Percentiles rank a stretch among this genome's conserved stretches.
phyloP scores from a whole-genome alignment of 176 grass and related monocot genomes.

The Musa itinerans region DNA sequence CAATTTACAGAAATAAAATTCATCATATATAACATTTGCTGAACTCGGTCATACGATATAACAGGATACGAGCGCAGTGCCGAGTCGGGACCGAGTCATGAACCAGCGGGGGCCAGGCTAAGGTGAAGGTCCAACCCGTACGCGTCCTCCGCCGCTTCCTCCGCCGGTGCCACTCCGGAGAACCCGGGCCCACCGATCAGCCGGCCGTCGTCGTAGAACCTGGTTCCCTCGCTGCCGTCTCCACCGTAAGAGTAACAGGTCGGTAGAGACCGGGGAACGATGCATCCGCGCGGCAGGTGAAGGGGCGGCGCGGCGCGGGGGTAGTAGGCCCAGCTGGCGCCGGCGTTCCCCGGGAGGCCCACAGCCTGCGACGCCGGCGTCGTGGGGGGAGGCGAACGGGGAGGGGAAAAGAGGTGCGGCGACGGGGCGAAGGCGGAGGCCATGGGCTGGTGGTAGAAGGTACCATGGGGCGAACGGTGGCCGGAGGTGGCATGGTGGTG shows the following conservation, averaged over 20 bases:
- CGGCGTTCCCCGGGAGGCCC: neutral
- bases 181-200: neutral
- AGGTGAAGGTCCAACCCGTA: constrained; percentile 3
- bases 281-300: neutral
- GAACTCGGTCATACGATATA: neutral
- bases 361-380: neutral
- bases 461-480: neutral
- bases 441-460: neutral
- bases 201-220: neutral
- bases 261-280: neutral
- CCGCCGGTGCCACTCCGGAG: neutral
- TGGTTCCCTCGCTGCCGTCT: neutral
- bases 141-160: neutral
- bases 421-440: neutral
- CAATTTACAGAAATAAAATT: neutral
- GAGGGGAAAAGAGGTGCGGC: neutral
- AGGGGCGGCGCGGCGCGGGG: neutral
- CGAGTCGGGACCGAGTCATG: neutral
- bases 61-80: neutral
- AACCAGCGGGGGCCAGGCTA: constrained; percentile 1
- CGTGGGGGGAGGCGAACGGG: neutral
- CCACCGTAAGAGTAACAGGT: neutral
- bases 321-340: neutral
- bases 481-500: neutral
- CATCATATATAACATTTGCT: neutral